These are phyloP conservation scores for Wallacemonas sp. DNA, from an alignment of 208 protist species.

Conservation along the genomic window DNA sequence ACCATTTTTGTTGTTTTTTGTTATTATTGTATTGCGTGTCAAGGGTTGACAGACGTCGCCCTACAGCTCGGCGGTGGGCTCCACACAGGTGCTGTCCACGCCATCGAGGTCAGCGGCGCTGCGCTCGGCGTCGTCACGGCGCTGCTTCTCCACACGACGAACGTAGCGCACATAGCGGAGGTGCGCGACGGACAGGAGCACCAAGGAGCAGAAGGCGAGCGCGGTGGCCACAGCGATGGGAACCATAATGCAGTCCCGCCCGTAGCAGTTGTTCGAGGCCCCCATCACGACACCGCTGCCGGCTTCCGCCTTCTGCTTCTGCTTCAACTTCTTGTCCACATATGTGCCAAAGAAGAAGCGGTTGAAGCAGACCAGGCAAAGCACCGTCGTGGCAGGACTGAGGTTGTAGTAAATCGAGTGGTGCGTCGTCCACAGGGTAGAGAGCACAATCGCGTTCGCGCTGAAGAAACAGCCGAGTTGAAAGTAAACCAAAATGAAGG, in stretches of 20 bases:
- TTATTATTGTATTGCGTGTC: too few species aligned
- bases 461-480: constrained; percentile 62
- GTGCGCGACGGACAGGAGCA: constrained; percentile 43
- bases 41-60: too few species aligned
- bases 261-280: constrained; percentile 35
- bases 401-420: constrained; percentile 66
- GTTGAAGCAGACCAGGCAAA: constrained; percentile 65
- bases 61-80: neutral
- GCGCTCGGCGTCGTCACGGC: neutral
- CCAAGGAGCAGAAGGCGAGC: constrained; percentile 30
- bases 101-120: neutral
- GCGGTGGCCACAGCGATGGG: constrained; percentile 54
- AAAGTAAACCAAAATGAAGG: constrained; percentile 68
- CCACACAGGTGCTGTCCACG: neutral
- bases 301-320: constrained; percentile 32
- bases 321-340: constrained; percentile 33
- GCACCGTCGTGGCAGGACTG: constrained; percentile 52
- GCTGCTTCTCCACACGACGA: constrained; percentile 16
- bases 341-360: constrained; percentile 55
- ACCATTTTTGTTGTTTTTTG: too few species aligned
- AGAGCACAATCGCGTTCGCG: constrained; percentile 60
- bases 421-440: constrained; percentile 50
- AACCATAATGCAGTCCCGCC: constrained; percentile 37
- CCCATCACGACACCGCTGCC: constrained; percentile 6
- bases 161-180: constrained; percentile 65